Conservation (phyloP, 106 monocot genomes). For the Amphibolis antarctica region DNA sequence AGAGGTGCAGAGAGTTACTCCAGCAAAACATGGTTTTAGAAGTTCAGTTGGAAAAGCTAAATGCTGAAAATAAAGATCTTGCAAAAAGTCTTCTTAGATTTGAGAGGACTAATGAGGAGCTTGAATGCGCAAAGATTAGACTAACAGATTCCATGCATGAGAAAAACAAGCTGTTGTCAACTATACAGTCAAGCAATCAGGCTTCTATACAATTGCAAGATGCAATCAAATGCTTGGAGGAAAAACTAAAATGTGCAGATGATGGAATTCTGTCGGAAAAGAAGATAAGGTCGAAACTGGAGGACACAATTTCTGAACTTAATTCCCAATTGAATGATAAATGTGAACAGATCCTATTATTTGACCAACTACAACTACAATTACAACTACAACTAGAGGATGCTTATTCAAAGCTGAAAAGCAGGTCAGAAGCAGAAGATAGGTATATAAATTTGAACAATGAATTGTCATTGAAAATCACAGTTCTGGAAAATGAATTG, state of each 20-base stretch:
- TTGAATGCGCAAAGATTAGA: slow-evolving; percentile 32
- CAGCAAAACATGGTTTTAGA: slow-evolving; percentile 34
- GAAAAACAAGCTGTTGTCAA: slow-evolving; percentile 24
- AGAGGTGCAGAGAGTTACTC: slow-evolving; percentile 40
- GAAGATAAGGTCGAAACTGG: slow-evolving; percentile 28
- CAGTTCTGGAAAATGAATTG: slow-evolving; percentile 40
- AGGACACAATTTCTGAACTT: slow-evolving; percentile 37
- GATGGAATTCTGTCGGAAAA: slow-evolving; percentile 37
- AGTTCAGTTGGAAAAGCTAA: slow-evolving; percentile 34
- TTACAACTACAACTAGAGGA: slow-evolving; percentile 49
- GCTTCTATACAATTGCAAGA: slow-evolving; percentile 22
- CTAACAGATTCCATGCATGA: slow-evolving; percentile 34
- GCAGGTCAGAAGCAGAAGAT: slow-evolving; percentile 35
- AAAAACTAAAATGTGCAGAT: slow-evolving; percentile 22
- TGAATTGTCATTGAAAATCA: slow-evolving; percentile 45
- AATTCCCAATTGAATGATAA: slow-evolving; percentile 44
- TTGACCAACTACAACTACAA: slow-evolving; percentile 39
- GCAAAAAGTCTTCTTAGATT: slow-evolving; percentile 22
- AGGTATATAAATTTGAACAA: slow-evolving; percentile 19
- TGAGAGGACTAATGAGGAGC: slow-evolving; percentile 36
- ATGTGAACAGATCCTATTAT: slow-evolving; percentile 26
- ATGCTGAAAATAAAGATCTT: slow-evolving; percentile 32
- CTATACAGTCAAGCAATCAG: slow-evolving; percentile 2
- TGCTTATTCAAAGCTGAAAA: slow-evolving; percentile 38
- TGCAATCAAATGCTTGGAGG: slow-evolving; percentile 40